Percentiles rank a stretch among this genome's conserved stretches.
Evolutionary conservation across 352 stramenopile genomes (phyloP).

Genomic region (Globisporangium megalacanthum): DNA sequence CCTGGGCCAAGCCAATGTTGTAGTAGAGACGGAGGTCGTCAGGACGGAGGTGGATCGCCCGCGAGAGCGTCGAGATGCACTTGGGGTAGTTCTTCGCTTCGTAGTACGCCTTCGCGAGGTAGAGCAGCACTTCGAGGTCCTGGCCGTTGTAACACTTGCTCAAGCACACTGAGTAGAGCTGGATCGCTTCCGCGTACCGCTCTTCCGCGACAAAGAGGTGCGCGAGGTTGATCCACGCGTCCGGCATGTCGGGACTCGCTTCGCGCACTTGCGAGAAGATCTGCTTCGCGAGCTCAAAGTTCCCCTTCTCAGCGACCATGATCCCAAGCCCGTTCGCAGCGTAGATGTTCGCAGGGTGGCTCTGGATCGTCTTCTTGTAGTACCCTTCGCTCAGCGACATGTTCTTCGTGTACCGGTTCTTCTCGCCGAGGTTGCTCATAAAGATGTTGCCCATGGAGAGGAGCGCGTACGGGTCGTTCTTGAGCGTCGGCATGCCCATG

Average conservation of each 20-base stretch:
- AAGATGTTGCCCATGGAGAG: slow-evolving; percentile 98
- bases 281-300: slow-evolving; percentile 94
- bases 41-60: slow-evolving; percentile 71
- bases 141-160: slow-evolving; percentile 88
- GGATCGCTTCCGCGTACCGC: slow-evolving; percentile 93
- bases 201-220: slow-evolving; percentile 97
- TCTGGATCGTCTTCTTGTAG: slow-evolving; percentile 94
- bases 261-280: slow-evolving; percentile 96
- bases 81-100: slow-evolving; percentile 87
- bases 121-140: slow-evolving; percentile 73
- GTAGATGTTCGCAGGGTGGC: slow-evolving; percentile 93
- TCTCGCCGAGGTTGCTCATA: slow-evolving; percentile 96
- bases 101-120: slow-evolving; percentile 87
- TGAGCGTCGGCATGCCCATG: slow-evolving; percentile 94
- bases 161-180: slow-evolving; percentile 93
- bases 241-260: slow-evolving; percentile 93
- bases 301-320: slow-evolving; percentile 97
- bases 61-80: slow-evolving; percentile 80
- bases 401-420: slow-evolving; percentile 95
- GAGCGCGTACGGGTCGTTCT: slow-evolving; percentile 96
- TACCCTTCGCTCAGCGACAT: slow-evolving; percentile 93
- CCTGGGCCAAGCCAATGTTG: slow-evolving; percentile 79
- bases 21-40: slow-evolving; percentile 83
- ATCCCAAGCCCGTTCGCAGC: slow-evolving; percentile 97
- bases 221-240: slow-evolving; percentile 96